Percentiles rank a stretch among this genome's conserved stretches.
Conservation (phyloP, 2,329 filamentous ascomycete species). For the Fusarium sp. region DNA sequence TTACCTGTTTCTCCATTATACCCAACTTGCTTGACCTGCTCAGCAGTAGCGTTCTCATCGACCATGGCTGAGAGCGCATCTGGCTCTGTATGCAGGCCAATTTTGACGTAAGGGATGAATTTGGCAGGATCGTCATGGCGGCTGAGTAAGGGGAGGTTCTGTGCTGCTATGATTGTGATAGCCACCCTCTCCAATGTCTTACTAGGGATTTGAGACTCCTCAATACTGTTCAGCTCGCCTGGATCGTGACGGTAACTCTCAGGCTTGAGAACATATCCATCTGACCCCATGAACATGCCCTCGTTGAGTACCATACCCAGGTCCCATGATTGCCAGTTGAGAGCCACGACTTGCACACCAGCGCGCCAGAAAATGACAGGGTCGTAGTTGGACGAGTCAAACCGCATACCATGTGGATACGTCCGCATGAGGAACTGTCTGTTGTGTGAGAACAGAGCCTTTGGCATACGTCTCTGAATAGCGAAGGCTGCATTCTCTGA, state of each 20-base stretch:
- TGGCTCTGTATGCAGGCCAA: slow-evolving; percentile 6
- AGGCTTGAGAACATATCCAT: slow-evolving; percentile 89
- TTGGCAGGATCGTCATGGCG: background rate
- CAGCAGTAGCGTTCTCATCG: background rate
- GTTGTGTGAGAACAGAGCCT: slow-evolving; percentile 85
- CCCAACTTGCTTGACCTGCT: background rate
- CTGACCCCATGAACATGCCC: slow-evolving; percentile 90
- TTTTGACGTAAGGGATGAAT: slow-evolving; percentile 14
- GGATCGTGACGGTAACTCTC: slow-evolving; percentile 63
- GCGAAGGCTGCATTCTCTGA: slow-evolving; percentile 79
- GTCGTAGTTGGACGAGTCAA: slow-evolving; percentile 92
- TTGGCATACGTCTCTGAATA: slow-evolving; percentile 70
- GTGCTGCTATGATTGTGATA: slow-evolving; percentile 1
- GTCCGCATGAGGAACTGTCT: slow-evolving; percentile 87
- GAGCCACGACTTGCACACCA: slow-evolving; percentile 94
- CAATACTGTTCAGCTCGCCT: rapidly evolving
- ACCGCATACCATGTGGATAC: slow-evolving; percentile 81
- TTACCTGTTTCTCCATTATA: slow-evolving; percentile 8
- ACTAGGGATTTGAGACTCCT: background rate
- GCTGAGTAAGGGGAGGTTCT: slow-evolving; percentile 6
- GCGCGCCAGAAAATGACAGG: slow-evolving; percentile 90
- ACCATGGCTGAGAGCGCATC: slow-evolving; percentile 1
- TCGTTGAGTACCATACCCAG: slow-evolving; percentile 95
- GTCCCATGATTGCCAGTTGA: slow-evolving; percentile 97
- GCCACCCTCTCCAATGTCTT: background rate